A percentile compares a stretch with the other conserved stretches of the same genome.
Conservation (phyloP, 768 basidiomycete genomes). For the Coprinopsis sp. region DNA sequence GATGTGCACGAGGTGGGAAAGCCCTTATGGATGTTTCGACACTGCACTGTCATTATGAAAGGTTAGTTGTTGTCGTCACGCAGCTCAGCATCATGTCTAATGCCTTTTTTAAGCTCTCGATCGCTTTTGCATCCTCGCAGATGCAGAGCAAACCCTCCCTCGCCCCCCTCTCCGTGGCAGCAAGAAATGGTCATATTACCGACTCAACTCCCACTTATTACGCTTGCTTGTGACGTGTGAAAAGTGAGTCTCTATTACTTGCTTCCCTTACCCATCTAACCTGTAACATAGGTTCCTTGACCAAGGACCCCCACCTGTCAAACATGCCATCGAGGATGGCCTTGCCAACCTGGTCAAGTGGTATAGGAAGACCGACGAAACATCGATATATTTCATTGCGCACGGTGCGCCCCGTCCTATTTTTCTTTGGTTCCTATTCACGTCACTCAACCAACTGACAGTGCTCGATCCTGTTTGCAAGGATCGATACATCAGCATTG, state of each 20-base stretch:
- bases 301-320: slow-evolving; percentile 3
- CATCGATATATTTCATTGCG: slow-evolving; percentile 11
- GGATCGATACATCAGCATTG: slow-evolving; percentile 5
- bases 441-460: neutral
- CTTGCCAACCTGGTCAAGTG: slow-evolving; percentile 14
- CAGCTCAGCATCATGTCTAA: neutral
- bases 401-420: neutral
- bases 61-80: neutral
- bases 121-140: neutral
- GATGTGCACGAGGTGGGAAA: slow-evolving; percentile 11
- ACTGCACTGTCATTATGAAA: neutral
- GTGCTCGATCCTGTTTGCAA: slow-evolving; percentile 12
- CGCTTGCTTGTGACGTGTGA: slow-evolving; percentile 1
- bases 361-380: slow-evolving; percentile 13
- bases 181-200: slow-evolving; percentile 4
- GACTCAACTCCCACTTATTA: neutral
- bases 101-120: neutral
- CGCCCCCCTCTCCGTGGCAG: slow-evolving; percentile 2
- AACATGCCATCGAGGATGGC: slow-evolving; percentile 9
- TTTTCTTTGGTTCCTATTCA: neutral
- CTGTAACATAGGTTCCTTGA: slow-evolving; percentile 5
- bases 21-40: slow-evolving; percentile 9
- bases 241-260: too few relatives aligned
- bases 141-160: neutral
- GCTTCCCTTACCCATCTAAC: too few relatives aligned